Conservation (phyloP, 208 protist genomes). For the Crithidia bombi region DNA sequence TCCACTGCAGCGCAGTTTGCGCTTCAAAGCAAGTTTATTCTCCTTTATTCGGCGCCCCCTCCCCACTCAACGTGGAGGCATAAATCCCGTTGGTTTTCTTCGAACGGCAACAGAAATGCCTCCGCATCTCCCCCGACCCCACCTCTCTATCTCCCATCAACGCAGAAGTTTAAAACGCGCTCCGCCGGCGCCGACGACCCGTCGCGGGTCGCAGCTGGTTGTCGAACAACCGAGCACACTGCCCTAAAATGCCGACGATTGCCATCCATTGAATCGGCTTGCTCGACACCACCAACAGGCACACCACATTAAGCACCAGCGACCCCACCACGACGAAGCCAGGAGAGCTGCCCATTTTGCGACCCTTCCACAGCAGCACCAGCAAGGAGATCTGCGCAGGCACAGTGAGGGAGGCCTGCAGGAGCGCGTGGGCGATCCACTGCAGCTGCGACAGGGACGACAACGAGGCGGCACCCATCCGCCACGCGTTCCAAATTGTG, state of each 20-base stretch:
- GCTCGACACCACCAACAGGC: constrained; percentile 50
- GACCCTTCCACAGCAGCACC: constrained; percentile 35
- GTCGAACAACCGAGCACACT: constrained; percentile 56
- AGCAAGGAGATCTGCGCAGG: constrained; percentile 26
- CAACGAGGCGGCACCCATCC: constrained; percentile 12
- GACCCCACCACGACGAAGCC: constrained; percentile 45
- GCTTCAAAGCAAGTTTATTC: no score
- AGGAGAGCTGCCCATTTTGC: constrained; percentile 44
- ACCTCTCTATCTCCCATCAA: background rate
- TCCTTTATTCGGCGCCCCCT: no score
- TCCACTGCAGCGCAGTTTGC: no score
- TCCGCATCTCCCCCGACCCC: background rate
- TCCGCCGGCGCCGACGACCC: constrained; percentile 20
- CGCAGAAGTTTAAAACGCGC: background rate
- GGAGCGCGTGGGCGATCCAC: constrained; percentile 1
- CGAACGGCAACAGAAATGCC: background rate
- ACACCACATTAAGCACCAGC: constrained; percentile 44
- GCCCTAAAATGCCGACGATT: constrained; percentile 58
- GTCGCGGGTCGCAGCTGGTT: constrained; percentile 29
- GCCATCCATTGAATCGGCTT: constrained; percentile 75
- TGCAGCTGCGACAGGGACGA: constrained; percentile 19
- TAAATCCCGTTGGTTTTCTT: background rate
- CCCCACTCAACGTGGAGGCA: no score
- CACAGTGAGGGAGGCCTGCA: constrained; percentile 28
- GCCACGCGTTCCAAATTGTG: constrained; percentile 53